phyloP scores from a whole-genome alignment of 2,329 filamentous ascomycete genomes.

The Colletotrichum tabaci region DNA sequence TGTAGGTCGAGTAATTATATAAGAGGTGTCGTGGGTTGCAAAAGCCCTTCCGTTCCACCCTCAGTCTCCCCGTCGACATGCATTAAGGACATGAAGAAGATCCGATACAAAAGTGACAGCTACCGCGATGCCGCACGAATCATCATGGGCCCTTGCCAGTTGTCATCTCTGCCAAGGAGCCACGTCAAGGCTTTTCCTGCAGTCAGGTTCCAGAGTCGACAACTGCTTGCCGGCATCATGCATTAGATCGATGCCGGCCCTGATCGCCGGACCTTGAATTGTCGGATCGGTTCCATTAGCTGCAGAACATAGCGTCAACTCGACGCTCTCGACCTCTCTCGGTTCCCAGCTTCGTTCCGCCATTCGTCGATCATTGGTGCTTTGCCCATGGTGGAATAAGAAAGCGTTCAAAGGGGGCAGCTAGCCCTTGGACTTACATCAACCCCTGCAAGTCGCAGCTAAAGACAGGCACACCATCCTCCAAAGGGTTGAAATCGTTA shows the following conservation, averaged over 20 bases:
- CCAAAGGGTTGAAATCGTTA: neutral
- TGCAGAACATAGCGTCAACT: neutral
- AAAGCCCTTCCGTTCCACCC: too few species aligned
- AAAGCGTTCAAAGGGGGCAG: neutral
- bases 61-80: neutral
- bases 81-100: neutral
- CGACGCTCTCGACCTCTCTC: neutral
- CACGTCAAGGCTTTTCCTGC: neutral
- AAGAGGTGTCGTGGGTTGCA: too few species aligned
- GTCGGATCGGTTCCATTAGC: neutral
- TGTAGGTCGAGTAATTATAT: too few species aligned
- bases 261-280: neutral
- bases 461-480: conserved; percentile 2
- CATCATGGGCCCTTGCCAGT: neutral
- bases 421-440: neutral
- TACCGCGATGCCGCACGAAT: neutral
- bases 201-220: neutral
- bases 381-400: neutral
- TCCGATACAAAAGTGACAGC: neutral
- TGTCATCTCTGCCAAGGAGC: neutral
- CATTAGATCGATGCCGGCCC: neutral
- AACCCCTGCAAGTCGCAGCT: neutral
- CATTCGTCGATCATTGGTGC: neutral
- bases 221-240: neutral
- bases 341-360: neutral